Conservation (phyloP, 2,329 filamentous ascomycete genomes). For the Paramyrothecium sp. region DNA sequence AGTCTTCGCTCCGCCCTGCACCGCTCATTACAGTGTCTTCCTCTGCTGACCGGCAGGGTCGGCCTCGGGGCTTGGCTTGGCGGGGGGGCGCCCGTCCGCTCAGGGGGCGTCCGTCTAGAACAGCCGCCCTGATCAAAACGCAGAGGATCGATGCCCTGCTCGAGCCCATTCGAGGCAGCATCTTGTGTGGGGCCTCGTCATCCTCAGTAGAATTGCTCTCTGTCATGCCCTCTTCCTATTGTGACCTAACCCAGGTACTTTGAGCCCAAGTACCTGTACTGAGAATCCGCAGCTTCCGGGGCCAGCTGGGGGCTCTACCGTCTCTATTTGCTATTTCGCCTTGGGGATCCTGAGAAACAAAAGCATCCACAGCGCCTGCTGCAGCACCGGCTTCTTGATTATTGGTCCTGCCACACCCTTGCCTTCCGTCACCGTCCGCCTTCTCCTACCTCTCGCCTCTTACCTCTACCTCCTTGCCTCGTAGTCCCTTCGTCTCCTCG, state of each 20-base stretch:
- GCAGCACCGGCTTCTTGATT: background rate
- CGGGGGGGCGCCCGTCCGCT: too few species aligned
- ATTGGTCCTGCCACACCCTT: slow-evolving; percentile 10
- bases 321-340: background rate
- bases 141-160: too few species aligned
- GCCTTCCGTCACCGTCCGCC: slow-evolving; percentile 24
- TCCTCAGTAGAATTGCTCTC: too few species aligned
- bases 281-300: background rate
- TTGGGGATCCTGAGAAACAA: background rate
- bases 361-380: background rate
- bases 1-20: background rate
- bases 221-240: too few species aligned
- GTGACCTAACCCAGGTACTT: background rate
- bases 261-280: background rate
- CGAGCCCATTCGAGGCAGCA: too few species aligned
- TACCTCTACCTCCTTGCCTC: slow-evolving; percentile 21
- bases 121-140: too few species aligned
- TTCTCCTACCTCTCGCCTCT: too few species aligned
- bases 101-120: too few species aligned
- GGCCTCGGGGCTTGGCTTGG: too few species aligned
- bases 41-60: too few species aligned
- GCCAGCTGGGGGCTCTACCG: too few species aligned
- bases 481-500: slow-evolving; percentile 8
- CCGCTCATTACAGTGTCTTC: background rate
- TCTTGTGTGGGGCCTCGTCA: too few species aligned